Base-by-base conservation (phyloP, 2,329 filamentous ascomycete species). In the Davidsoniella eucalypti region DNA sequence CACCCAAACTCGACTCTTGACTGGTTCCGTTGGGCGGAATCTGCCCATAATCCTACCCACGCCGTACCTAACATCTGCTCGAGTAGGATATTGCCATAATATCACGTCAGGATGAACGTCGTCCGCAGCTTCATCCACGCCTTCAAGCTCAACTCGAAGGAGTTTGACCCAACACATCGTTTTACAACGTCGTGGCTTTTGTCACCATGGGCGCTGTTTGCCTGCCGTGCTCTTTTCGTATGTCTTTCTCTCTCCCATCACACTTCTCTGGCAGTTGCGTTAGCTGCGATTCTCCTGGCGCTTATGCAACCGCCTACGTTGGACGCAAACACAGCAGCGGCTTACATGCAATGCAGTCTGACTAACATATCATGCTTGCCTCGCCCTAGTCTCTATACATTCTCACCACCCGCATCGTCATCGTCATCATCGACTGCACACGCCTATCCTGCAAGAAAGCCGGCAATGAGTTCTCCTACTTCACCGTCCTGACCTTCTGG, bases 111-210 rank as follows among this genome's bases (percentile, higher is more conserved):
- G 5, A 50, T 50, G 48, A 23, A 18, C 21, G 12, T 38, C 17
- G 14, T 50, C 18, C 4, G 37, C n/a, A 44, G 26, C 16, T 17
- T 52, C 17, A 38, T 37, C 3, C 16, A 56, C 46, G 58, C 58
- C 40, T 67, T 72, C 56, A 58, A 59, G 49, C 67, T 72, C 46
- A 65, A 65, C 45, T 60, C 56, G 26, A 65, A 63, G 55, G 59
- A 62, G 29, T 76, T 68, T 67, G 73, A 77, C 59, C 71, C 72
- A 5, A 68, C 73, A 40, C 72, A 82, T 63, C 76, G 81, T 52
- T 87, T 84, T 65, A 76, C 79, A 62, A 92, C 85, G 14, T 93
- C 85, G 12, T 93, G 85, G 84, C 63, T 88, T 7, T 64, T 93
- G n/a, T 64, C 77, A 21, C 82, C 85, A 0, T 71, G 71, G 58